A percentile compares a stretch with the other conserved stretches of the same genome.
Evolutionary conservation across 2,329 filamentous ascomycete species (phyloP).

Genomic region (Cladosporium halotolerans): DNA sequence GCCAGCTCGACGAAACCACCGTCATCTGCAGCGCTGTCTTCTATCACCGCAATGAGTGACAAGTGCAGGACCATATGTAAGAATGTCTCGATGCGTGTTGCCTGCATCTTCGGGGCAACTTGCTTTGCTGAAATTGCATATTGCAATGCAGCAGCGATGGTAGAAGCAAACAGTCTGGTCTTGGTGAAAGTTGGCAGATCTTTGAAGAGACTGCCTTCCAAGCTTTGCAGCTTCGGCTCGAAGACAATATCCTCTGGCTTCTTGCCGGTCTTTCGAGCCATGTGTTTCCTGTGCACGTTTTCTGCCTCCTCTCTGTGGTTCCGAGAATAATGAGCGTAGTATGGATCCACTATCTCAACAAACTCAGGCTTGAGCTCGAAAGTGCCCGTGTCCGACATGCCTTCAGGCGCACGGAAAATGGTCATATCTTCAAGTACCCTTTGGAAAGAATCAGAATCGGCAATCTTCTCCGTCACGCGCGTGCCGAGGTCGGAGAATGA

Average conservation of each 20-base stretch:
- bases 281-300: constrained; percentile 75
- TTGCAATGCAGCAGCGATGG: constrained; percentile 80
- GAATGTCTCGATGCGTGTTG: constrained; percentile 82
- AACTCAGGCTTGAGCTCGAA: constrained; percentile 87
- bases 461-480: constrained; percentile 80
- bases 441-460: constrained; percentile 84
- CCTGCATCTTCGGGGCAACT: constrained; percentile 67
- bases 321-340: constrained; percentile 91
- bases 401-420: constrained; percentile 82
- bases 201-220: constrained; percentile 70
- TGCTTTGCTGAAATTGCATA: constrained; percentile 68
- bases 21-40: constrained; percentile 34
- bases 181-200: constrained; percentile 72
- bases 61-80: constrained; percentile 87
- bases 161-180: constrained; percentile 79
- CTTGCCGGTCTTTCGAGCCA: constrained; percentile 82
- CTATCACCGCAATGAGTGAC: constrained; percentile 74
- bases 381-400: constrained; percentile 83
- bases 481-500: constrained; percentile 87
- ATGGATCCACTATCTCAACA: constrained; percentile 85
- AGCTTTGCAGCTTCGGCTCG: constrained; percentile 74
- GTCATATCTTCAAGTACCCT: constrained; percentile 80
- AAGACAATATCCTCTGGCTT: constrained; percentile 78
- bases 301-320: constrained; percentile 97
- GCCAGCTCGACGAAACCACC: constrained; percentile 24